These are phyloP conservation scores for Ganoderma lucidum DNA, from an alignment of 1,284 basidiomycete species.

Conservation along the genomic window DNA sequence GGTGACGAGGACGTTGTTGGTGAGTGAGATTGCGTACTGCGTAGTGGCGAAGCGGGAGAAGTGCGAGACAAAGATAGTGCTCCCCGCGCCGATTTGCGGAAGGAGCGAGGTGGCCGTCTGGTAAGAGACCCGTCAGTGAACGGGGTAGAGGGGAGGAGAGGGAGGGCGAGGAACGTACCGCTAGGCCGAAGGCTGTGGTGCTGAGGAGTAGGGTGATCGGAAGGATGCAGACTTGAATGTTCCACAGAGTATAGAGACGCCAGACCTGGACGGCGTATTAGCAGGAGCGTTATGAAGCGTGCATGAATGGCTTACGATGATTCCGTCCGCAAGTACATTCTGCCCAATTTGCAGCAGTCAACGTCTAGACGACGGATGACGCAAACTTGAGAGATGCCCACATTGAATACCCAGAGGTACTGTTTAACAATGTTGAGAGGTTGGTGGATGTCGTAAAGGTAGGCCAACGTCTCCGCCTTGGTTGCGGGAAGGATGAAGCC, in stretches of 20 bases:
- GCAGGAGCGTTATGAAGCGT: background rate
- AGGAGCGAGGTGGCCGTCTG: conserved; percentile 10
- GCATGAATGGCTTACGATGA: background rate
- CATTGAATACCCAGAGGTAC: conserved; percentile 9
- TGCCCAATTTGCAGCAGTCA: background rate
- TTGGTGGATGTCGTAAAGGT: conserved; percentile 9
- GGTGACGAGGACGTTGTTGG: conserved; percentile 11
- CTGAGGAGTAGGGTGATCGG: conserved; percentile 3
- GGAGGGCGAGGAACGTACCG: background rate
- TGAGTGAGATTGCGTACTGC: background rate
- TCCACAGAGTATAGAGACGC: conserved; percentile 7
- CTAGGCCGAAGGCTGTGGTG: background rate
- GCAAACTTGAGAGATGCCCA: background rate
- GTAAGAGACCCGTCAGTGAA: background rate
- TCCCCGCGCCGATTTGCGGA: conserved; percentile 5
- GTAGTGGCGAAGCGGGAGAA: background rate
- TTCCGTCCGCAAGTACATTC: background rate
- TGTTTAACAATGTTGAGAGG: conserved; percentile 6
- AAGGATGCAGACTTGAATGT: conserved; percentile 6
- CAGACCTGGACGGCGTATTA: background rate
- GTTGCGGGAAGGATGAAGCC: conserved; percentile 9
- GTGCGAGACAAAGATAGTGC: conserved; percentile 6
- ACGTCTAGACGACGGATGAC: background rate
- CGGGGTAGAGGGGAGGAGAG: background rate
- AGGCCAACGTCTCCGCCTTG: conserved; percentile 3